Percentiles rank a stretch among this genome's conserved stretches.
Evolutionary conservation across 441 rosid genomes (phyloP).

Genomic region (Mallotus japonicus): DNA sequence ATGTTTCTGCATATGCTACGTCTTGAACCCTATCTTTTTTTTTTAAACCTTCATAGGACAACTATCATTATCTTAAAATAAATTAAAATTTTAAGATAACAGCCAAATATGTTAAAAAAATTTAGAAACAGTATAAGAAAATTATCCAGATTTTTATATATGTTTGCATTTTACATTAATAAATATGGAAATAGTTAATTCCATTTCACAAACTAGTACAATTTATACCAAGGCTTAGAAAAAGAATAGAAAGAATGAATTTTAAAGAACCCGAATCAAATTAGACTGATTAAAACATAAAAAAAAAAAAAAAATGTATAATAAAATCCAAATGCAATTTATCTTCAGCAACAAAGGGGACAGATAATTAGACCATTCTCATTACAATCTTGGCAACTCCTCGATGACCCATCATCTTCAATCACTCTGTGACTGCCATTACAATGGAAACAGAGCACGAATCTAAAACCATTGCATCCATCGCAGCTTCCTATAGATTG

Average conservation of each 20-base stretch:
- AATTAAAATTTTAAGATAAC: too few relatives aligned
- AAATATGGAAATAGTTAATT: slow-evolving; percentile 11
- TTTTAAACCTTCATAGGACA: too few relatives aligned
- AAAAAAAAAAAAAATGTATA: neutral
- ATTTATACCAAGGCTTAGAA: neutral
- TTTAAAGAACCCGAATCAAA: neutral
- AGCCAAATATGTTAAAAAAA: too few relatives aligned
- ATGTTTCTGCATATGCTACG: too few relatives aligned
- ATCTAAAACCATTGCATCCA: slow-evolving; percentile 53
- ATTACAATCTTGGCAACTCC: slow-evolving; percentile 66
- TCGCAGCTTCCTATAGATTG: slow-evolving; percentile 35
- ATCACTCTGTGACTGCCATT: slow-evolving; percentile 62
- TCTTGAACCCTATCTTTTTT: too few relatives aligned
- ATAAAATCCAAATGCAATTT: neutral
- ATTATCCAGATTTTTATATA: neutral
- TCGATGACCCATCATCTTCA: slow-evolving; percentile 33
- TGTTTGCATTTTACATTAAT: slow-evolving; percentile 1
- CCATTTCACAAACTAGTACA: neutral
- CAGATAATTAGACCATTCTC: slow-evolving; percentile 90
- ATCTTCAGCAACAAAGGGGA: slow-evolving; percentile 41
- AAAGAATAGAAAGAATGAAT: neutral
- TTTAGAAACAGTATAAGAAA: too few relatives aligned
- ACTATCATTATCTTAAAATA: too few relatives aligned
- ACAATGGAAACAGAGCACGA: slow-evolving; percentile 69
- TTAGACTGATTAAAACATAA: neutral